Percentiles rank a stretch among this genome's conserved stretches.
Evolutionary conservation across 495 filamentous ascomycete species (phyloP).

Genomic region (Oleoguttula mirabilis): DNA sequence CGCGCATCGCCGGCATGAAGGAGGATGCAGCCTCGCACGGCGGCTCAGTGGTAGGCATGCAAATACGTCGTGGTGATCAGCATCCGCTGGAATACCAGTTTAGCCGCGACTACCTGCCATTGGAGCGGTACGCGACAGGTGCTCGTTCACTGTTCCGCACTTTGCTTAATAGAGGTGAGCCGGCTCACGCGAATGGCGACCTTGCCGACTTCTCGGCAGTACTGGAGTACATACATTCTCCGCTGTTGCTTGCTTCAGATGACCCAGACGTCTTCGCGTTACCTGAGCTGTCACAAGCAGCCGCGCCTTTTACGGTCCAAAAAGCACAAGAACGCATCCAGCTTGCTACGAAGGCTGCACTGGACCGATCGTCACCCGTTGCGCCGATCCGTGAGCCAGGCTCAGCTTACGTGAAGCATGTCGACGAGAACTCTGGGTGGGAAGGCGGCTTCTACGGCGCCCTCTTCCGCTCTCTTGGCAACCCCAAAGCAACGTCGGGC

Average conservation of each 20-base stretch:
- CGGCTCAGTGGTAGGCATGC: conserved; percentile 48
- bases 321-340: conserved; percentile 55
- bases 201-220: conserved; percentile 24
- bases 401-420: conserved; percentile 40
- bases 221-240: conserved; percentile 18
- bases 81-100: conserved; percentile 57
- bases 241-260: conserved; percentile 53
- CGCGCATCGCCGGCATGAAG: conserved; percentile 38
- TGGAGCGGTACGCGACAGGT: conserved; percentile 44
- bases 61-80: conserved; percentile 61
- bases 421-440: conserved; percentile 59
- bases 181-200: neutral
- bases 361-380: conserved; percentile 24
- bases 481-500: conserved; percentile 5
- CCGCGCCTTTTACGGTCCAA: conserved; percentile 11
- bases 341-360: conserved; percentile 46
- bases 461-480: conserved; percentile 57
- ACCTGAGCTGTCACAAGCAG: conserved; percentile 36
- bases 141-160: conserved; percentile 24
- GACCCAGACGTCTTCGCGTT: conserved; percentile 54
- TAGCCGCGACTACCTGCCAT: conserved; percentile 53
- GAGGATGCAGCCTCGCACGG: conserved; percentile 24
- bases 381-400: conserved; percentile 26
- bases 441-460: conserved; percentile 61
- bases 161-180: neutral